These are phyloP conservation scores for Sclerospora graminicola DNA, from an alignment of 352 stramenopile species.

Conservation along the genomic window DNA sequence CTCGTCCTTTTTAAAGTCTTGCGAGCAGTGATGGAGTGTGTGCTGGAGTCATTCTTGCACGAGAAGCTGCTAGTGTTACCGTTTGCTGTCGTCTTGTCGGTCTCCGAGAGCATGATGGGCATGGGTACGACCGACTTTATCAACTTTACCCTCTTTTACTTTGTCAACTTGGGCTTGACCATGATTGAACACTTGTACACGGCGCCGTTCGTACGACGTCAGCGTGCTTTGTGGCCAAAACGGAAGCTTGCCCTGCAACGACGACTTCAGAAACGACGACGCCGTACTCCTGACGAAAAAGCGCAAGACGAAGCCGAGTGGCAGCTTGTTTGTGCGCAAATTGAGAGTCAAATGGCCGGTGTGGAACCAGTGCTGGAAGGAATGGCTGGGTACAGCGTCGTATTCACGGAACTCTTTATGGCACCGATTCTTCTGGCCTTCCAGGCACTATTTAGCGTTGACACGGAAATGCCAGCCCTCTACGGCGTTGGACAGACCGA, in stretches of 20 bases:
- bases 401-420: slow-evolving; percentile 85
- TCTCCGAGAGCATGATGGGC: slow-evolving; percentile 90
- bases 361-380: slow-evolving; percentile 91
- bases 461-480: slow-evolving; percentile 88
- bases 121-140: slow-evolving; percentile 94
- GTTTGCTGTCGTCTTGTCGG: slow-evolving; percentile 84
- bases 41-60: slow-evolving; percentile 79
- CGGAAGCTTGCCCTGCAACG: slow-evolving; percentile 86
- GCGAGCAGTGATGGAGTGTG: slow-evolving; percentile 71
- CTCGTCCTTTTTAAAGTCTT: slow-evolving; percentile 87
- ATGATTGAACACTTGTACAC: slow-evolving; percentile 93
- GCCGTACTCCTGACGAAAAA: slow-evolving; percentile 88
- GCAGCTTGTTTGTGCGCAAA: slow-evolving; percentile 90
- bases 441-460: slow-evolving; percentile 81
- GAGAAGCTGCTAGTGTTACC: slow-evolving; percentile 89
- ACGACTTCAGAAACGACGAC: slow-evolving; percentile 57
- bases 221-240: slow-evolving; percentile 82
- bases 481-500: slow-evolving; percentile 93
- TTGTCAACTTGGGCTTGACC: slow-evolving; percentile 87
- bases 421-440: too few species aligned
- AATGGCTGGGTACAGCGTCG: slow-evolving; percentile 84
- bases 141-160: slow-evolving; percentile 91
- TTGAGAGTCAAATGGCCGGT: slow-evolving; percentile 88
- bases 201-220: slow-evolving; percentile 73
- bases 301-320: slow-evolving; percentile 87